phyloP scores from a whole-genome alignment of 2,329 filamentous ascomycete species.

The Colletotrichum tropicicola region DNA sequence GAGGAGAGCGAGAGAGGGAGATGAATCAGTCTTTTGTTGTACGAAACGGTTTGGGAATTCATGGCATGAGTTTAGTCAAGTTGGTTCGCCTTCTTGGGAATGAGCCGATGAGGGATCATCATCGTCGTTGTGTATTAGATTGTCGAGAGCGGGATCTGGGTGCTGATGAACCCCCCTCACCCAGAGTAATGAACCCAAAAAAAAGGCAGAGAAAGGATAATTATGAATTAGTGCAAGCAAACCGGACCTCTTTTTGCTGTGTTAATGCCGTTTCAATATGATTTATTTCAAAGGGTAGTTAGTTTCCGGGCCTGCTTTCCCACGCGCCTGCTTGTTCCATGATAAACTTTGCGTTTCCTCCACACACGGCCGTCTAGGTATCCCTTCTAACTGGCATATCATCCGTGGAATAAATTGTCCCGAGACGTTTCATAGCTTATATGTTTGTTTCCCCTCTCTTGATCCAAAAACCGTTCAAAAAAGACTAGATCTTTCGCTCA shows the following conservation, averaged over 20 bases:
- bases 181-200: constrained; percentile 15
- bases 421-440: not conserved
- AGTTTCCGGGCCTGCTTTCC: constrained; percentile 17
- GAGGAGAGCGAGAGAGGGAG: not conserved
- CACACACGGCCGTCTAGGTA: constrained; percentile 12
- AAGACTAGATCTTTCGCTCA: too few species aligned
- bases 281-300: constrained; percentile 21
- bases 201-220: not conserved
- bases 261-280: constrained; percentile 11
- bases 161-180: not conserved
- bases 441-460: not conserved
- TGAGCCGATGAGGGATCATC: not conserved
- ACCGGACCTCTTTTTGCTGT: too few species aligned
- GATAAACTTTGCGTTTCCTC: not conserved
- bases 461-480: too few species aligned
- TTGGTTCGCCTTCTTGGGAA: not conserved
- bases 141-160: constrained; percentile 15
- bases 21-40: not conserved
- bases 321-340: constrained; percentile 15
- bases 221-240: not conserved
- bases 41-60: constrained; percentile 4
- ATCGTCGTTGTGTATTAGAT: constrained; percentile 7
- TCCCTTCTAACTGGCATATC: not conserved
- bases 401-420: not conserved
- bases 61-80: not conserved